Evolutionary conservation across 331 rosid genomes (phyloP), one percentile per base, ranked within the genome.

Genomic region (Rhamnella rubrinervis): DNA sequence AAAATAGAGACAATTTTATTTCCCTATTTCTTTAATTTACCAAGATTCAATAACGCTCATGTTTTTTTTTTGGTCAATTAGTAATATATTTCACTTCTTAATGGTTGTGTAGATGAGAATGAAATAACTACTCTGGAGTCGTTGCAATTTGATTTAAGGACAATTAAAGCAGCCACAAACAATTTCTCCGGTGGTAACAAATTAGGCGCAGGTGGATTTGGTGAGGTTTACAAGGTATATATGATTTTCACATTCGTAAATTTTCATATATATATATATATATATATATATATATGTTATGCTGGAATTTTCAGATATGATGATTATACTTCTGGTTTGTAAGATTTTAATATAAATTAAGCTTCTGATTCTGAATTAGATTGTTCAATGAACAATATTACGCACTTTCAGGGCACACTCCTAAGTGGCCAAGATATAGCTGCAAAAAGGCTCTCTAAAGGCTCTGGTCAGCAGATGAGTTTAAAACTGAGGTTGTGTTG

Each of bases 201-300:
- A 70, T 63, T 83, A 53, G 84, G 83, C 19, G 61, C 50, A 57
- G 84, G 87, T 7, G 87, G 82, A 37, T 81, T 73, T 70, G 85
- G 85, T 23, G 79, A 55, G 28, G 82, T 77, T 0, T 81, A 72
- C 70, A 83, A 75, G 82, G 87, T 75, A 39, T 44, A 31, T 31
- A 31, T 31, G 5, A 31, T 31, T 31, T 31, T 3, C 5, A 3
- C 5, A 31, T 31, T 31, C 4, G 35, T 31, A 3, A 31, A 31
- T 31, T 31, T 28, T 1, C 4, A 28, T 28, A 28, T 28, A 28
- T 28, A 3, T 28, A n/a, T n/a, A 31, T 31, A 4, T 31, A 31
- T 31, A 4, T 31, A 2, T 31, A 4, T 31, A 14, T 28, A 4
- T 4, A 9, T 49, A 13, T 2, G 35, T 31, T 31, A 31, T 31